A percentile compares a stretch with the other conserved stretches of the same genome.
phyloP scores from a whole-genome alignment of 208 protist species.

The Leishmania tarentolae region DNA sequence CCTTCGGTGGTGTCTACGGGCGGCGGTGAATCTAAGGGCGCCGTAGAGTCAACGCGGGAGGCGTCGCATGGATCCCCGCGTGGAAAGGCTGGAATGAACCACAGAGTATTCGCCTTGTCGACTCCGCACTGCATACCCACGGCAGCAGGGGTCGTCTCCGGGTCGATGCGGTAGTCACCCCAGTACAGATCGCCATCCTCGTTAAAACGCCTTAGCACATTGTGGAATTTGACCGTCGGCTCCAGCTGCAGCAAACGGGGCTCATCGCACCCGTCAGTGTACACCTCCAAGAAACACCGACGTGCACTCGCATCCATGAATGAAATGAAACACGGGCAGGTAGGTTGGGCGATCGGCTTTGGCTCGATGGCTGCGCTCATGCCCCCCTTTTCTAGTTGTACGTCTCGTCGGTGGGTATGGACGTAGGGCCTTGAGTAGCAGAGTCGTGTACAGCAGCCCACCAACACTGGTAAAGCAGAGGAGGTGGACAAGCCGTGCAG shows the following conservation, averaged over 20 bases:
- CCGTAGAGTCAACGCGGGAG: slow-evolving; percentile 7
- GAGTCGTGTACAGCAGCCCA: neutral
- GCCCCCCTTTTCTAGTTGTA: neutral
- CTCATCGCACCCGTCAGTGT: slow-evolving; percentile 24
- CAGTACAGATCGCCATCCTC: slow-evolving; percentile 41
- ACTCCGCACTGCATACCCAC: slow-evolving; percentile 47
- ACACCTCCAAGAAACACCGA: slow-evolving; percentile 43
- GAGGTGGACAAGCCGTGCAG: too few species aligned
- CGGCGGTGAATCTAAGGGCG: slow-evolving; percentile 3
- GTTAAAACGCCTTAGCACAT: slow-evolving; percentile 40
- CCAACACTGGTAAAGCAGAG: neutral
- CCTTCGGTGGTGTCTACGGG: neutral
- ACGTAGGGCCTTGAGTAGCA: neutral
- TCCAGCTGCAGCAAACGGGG: slow-evolving; percentile 57
- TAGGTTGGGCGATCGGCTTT: neutral
- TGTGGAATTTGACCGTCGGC: slow-evolving; percentile 42
- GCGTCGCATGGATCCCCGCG: neutral
- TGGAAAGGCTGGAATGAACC: slow-evolving; percentile 20
- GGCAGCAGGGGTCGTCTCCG: slow-evolving; percentile 27
- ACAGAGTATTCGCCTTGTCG: slow-evolving; percentile 37
- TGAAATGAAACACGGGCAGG: neutral
- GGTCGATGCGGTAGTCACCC: slow-evolving; percentile 23
- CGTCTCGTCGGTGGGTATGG: neutral
- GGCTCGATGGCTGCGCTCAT: neutral
- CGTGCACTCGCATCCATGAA: slow-evolving; percentile 23